phyloP scores from a whole-genome alignment of 148 eudicot species.

The Spergularia bocconei region DNA sequence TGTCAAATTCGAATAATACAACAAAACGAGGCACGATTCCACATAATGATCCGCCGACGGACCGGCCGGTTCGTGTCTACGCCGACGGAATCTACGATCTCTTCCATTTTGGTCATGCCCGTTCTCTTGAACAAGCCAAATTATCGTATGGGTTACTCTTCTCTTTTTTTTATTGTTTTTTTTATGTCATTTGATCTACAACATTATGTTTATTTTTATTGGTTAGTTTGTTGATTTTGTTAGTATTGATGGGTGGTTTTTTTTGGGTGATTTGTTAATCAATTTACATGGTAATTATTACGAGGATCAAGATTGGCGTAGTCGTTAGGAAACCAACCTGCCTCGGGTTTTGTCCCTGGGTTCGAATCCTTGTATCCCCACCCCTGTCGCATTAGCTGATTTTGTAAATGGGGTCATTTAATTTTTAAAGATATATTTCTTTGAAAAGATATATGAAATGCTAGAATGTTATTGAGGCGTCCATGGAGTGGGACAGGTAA shows the following conservation, averaged over 20 bases:
- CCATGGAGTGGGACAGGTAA: too few relatives aligned
- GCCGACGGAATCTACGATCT: slow-evolving; percentile 94
- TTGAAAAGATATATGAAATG: too few relatives aligned
- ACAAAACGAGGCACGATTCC: background rate
- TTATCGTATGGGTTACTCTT: slow-evolving; percentile 38
- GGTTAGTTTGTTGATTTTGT: background rate
- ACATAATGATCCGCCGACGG: slow-evolving; percentile 39
- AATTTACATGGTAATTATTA: too few relatives aligned
- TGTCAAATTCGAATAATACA: background rate
- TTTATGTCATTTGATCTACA: background rate
- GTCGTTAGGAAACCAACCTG: too few relatives aligned
- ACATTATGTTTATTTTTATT: background rate
- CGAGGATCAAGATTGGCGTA: too few relatives aligned
- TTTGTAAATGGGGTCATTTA: too few relatives aligned
- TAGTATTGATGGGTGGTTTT: background rate
- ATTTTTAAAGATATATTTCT: too few relatives aligned
- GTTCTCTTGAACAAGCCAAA: slow-evolving; percentile 90
- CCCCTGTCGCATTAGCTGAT: too few relatives aligned
- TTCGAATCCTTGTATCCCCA: too few relatives aligned
- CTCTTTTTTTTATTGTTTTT: background rate
- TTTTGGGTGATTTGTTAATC: too few relatives aligned
- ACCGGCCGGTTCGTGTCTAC: slow-evolving; percentile 76
- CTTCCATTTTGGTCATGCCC: slow-evolving; percentile 87
- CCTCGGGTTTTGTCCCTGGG: too few relatives aligned
- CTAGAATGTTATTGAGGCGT: too few relatives aligned